Evolutionary conservation across 176 grass and related monocot species (phyloP).

Genomic region (Cenchrus americanus): DNA sequence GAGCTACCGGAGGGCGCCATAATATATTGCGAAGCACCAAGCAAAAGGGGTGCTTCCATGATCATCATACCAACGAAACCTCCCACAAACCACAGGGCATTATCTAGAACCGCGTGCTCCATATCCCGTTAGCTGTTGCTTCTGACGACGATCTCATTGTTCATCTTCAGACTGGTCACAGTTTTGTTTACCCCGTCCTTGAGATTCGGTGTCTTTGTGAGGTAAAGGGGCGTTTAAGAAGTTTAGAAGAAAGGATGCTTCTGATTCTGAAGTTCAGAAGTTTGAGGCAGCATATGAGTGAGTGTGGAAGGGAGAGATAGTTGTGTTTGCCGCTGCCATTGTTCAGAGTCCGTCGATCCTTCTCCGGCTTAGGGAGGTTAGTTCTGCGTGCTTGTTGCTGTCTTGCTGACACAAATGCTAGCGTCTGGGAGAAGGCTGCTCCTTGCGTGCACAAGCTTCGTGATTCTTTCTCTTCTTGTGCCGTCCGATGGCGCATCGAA

Average conservation of each 20-base stretch:
- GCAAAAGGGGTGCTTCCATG: slow-evolving; percentile 20
- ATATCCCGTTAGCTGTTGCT: neutral
- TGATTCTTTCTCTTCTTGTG: slow-evolving; percentile 45
- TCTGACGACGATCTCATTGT: neutral
- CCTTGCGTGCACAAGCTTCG: slow-evolving; percentile 27
- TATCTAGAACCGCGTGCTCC: neutral
- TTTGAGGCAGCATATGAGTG: slow-evolving; percentile 9
- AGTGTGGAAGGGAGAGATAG: slow-evolving; percentile 17
- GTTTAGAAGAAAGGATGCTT: neutral
- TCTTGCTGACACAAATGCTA: slow-evolving; percentile 43
- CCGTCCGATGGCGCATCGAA: slow-evolving; percentile 36
- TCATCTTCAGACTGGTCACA: slow-evolving; percentile 1
- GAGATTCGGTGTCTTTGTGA: neutral
- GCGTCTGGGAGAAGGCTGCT: slow-evolving; percentile 38
- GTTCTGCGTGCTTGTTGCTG: slow-evolving; percentile 6
- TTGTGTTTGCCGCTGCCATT: slow-evolving; percentile 5
- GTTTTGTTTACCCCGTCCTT: neutral
- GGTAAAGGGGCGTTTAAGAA: slow-evolving; percentile 9
- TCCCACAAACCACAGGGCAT: neutral
- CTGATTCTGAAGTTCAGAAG: no score
- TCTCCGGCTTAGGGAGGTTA: slow-evolving; percentile 8
- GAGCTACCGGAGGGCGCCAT: neutral
- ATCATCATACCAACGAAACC: slow-evolving; percentile 29
- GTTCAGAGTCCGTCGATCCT: neutral
- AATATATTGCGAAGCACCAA: slow-evolving; percentile 39